A percentile compares a stretch with the other conserved stretches of the same genome.
Conservation (phyloP, 208 protist genomes). For the Trypanosomatidae sp. region DNA sequence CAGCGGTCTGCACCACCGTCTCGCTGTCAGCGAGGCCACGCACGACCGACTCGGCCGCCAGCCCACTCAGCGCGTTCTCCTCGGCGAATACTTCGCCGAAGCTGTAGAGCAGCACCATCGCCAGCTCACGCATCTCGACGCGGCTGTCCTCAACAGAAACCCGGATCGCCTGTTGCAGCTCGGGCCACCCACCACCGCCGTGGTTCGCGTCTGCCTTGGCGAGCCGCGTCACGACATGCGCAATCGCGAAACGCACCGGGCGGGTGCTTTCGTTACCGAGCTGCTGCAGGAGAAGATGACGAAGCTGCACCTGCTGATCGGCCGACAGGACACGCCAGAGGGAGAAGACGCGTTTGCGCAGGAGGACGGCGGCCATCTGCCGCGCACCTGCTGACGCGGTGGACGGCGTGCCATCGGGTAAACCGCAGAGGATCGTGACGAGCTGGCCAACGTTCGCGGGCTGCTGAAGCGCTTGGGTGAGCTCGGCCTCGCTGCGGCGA, state of each 20-base stretch:
- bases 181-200: constrained; percentile 51
- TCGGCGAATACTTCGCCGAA: constrained; percentile 67
- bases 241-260: constrained; percentile 69
- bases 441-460: constrained; percentile 47
- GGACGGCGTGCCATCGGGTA: constrained; percentile 11
- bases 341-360: constrained; percentile 80
- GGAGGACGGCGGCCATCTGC: constrained; percentile 82
- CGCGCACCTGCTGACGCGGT: constrained; percentile 51
- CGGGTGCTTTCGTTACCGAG: constrained; percentile 61
- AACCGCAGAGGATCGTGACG: constrained; percentile 48
- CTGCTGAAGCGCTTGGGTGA: constrained; percentile 44
- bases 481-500: constrained; percentile 42
- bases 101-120: constrained; percentile 85
- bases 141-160: constrained; percentile 38
- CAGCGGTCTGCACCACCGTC: constrained; percentile 48
- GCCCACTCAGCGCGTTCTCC: constrained; percentile 22
- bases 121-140: constrained; percentile 79
- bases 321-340: constrained; percentile 61
- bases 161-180: constrained; percentile 66
- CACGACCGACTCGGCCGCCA: constrained; percentile 59
- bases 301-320: constrained; percentile 51
- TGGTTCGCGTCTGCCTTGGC: constrained; percentile 58
- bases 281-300: constrained; percentile 58
- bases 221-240: constrained; percentile 74
- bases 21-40: constrained; percentile 66